A percentile compares a stretch with the other conserved stretches of the same genome.
phyloP scores from a whole-genome alignment of 2,329 filamentous ascomycete genomes.

The Fusarium sp. region DNA sequence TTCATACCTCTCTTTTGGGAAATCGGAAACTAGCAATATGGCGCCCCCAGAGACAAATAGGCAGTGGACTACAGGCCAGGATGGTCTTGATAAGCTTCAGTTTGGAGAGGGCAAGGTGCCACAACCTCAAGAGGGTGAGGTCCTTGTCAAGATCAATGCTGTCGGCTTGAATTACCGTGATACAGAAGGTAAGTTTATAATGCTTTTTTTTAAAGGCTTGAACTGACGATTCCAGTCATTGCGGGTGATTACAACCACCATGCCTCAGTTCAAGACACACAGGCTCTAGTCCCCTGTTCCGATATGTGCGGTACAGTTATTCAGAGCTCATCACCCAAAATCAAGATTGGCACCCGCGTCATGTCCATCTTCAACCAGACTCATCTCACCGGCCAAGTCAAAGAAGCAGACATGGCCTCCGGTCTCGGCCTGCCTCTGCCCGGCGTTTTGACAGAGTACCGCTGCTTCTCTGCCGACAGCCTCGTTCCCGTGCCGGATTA shows the following conservation, averaged over 20 bases:
- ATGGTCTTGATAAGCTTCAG: slow-evolving; percentile 68
- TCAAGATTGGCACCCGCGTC: slow-evolving; percentile 73
- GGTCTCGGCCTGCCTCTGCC: slow-evolving; percentile 72
- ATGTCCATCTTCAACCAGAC: slow-evolving; percentile 73
- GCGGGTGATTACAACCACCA: slow-evolving; percentile 78
- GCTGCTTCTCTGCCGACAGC: slow-evolving; percentile 68
- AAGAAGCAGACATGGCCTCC: slow-evolving; percentile 65
- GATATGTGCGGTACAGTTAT: slow-evolving; percentile 77
- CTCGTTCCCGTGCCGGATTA: slow-evolving; percentile 70
- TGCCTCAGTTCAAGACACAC: slow-evolving; percentile 59
- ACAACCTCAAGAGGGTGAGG: slow-evolving; percentile 63
- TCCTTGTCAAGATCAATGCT: slow-evolving; percentile 61
- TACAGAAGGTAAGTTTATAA: slow-evolving; percentile 57
- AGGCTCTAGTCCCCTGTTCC: slow-evolving; percentile 72
- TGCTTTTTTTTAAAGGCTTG: background rate
- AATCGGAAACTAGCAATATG: slow-evolving; percentile 21
- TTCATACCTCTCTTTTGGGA: slow-evolving; percentile 43
- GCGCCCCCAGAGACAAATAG: slow-evolving; percentile 49
- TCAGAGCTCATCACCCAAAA: slow-evolving; percentile 55
- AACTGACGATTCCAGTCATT: slow-evolving; percentile 60
- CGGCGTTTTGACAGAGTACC: slow-evolving; percentile 70
- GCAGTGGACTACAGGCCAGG: slow-evolving; percentile 68
- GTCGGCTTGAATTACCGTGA: slow-evolving; percentile 66
- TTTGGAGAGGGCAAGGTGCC: slow-evolving; percentile 61
- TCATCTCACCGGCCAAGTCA: slow-evolving; percentile 70